Evolutionary conservation across 106 monocot genomes (phyloP), one percentile per base, ranked within the genome.

Genomic region (Dendrobium officinale): DNA sequence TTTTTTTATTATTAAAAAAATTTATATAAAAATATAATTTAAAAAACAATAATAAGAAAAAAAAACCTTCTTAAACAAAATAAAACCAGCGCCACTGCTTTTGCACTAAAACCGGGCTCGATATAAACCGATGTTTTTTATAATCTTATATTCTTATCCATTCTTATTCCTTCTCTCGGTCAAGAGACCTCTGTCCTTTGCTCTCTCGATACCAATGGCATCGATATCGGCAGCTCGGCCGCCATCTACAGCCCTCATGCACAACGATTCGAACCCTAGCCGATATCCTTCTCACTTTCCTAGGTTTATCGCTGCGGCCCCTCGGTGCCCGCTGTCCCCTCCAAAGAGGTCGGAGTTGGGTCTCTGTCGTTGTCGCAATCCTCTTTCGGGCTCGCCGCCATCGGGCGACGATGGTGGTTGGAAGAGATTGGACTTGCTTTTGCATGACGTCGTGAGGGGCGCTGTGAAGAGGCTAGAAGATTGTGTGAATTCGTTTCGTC

Each of bases 381-480:
- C 82, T 20, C 47, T 24, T 22, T 48, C 85, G 40, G 80, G 31
- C 5, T 31, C 24, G 17, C 47, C 61, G n/a, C 10, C 47, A 29
- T 55, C 75, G 55, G 81, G 19, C 54, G 84, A 80, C 47, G 55
- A 18, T 6, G 82, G 64, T 9, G 55, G 73, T 18, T 80, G 78
- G 54, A 77, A 72, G 75, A 45, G 81, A 1, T 96, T 89, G 96
- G 89, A 90, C 56, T 75, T 77, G 17, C 67, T 90, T 76, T 78
- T 96, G 27, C 84, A 88, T 49, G 88, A 88, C 49, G 85, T 83
- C 72, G 74, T 91, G 73, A 81, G 31, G 79, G 78, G 85, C 41
- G 91, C 90, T n/a, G 88, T 85, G 72, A 90, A 85, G 87, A 64
- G 88, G 86, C 87, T 91, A 85, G 89, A 87, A 33, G 87, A 90